Conservation (phyloP, 306 rosid species). For the Vachellia collinsii region DNA sequence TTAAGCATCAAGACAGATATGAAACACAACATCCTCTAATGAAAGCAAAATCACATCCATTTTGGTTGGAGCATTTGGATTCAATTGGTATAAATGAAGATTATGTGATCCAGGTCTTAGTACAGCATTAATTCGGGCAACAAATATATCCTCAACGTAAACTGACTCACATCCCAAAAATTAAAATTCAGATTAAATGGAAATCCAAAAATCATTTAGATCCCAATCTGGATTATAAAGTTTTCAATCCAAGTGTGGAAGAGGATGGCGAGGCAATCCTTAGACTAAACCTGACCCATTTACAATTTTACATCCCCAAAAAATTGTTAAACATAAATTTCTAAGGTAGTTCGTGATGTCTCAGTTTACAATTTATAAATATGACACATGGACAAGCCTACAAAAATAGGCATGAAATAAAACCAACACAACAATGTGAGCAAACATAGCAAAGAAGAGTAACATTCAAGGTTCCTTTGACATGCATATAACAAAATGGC, state of each 20-base stretch:
- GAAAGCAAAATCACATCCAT: background rate
- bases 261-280: background rate
- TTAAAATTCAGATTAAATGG: background rate
- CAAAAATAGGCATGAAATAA: background rate
- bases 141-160: background rate
- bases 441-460: background rate
- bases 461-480: background rate
- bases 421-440: constrained; percentile 1
- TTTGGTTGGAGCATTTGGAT: background rate
- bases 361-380: background rate
- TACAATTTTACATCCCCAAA: background rate
- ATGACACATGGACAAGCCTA: background rate
- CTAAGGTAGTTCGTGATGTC: background rate
- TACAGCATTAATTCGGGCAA: background rate
- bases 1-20: background rate
- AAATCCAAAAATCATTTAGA: background rate
- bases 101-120: background rate
- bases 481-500: background rate
- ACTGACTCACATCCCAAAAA: background rate
- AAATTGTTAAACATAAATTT: background rate
- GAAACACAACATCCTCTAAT: background rate
- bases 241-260: background rate
- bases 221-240: background rate
- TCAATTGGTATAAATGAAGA: background rate
- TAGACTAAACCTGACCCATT: background rate